Evolutionary conservation across 1,284 basidiomycete species (phyloP).

Genomic region (Tausonia pullulans): DNA sequence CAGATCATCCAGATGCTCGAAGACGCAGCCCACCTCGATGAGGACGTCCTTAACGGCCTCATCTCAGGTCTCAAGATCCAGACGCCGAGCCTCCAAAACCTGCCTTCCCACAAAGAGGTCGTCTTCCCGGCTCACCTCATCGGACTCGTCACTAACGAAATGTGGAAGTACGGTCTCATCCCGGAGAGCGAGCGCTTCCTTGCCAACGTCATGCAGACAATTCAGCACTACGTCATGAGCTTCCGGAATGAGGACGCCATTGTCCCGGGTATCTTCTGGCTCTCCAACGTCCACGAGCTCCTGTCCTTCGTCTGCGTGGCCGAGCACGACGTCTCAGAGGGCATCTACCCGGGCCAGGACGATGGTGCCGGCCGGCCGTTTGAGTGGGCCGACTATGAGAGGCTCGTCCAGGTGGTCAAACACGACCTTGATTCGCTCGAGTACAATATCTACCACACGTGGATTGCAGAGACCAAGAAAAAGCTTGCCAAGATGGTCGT

Average conservation of each 20-base stretch:
- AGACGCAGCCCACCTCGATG: slow-evolving; percentile 80
- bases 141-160: slow-evolving; percentile 93
- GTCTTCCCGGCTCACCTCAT: slow-evolving; percentile 99
- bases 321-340: slow-evolving; percentile 95
- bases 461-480: slow-evolving; percentile 99
- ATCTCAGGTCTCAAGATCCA: slow-evolving; percentile 90
- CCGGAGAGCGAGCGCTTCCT: slow-evolving; percentile 94
- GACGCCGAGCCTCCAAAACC: slow-evolving; percentile 76
- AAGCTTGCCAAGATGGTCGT: slow-evolving; percentile 96
- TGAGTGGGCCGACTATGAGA: slow-evolving; percentile 95
- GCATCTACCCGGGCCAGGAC: slow-evolving; percentile 92
- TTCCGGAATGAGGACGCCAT: slow-evolving; percentile 92
- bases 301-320: slow-evolving; percentile 97
- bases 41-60: slow-evolving; percentile 85
- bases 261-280: slow-evolving; percentile 94
- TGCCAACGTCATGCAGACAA: slow-evolving; percentile 97
- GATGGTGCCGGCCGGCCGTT: slow-evolving; percentile 82
- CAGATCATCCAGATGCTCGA: slow-evolving; percentile 92
- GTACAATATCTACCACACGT: slow-evolving; percentile 99
- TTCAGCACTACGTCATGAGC: slow-evolving; percentile 50
- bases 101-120: slow-evolving; percentile 90
- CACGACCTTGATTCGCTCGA: slow-evolving; percentile 97
- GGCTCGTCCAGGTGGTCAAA: slow-evolving; percentile 92
- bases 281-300: slow-evolving; percentile 99
- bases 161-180: slow-evolving; percentile 99